phyloP scores from a whole-genome alignment of 768 basidiomycete genomes.

The Mycena vulgaris region DNA sequence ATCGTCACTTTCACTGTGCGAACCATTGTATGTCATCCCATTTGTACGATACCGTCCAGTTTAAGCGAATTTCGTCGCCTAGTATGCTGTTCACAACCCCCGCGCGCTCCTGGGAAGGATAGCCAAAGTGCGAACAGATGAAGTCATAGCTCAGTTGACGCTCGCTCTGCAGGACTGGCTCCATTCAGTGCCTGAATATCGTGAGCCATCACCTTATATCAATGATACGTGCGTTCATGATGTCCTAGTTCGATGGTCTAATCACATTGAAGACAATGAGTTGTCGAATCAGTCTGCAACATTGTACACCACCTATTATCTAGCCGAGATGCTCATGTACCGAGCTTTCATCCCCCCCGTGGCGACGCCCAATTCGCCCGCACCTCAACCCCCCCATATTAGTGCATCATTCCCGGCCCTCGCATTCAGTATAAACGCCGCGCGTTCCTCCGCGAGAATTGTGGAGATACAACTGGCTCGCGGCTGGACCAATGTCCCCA shows the following conservation, averaged over 20 bases:
- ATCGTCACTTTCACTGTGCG: conserved; percentile 79
- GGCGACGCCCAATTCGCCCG: conserved; percentile 37
- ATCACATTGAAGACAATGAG: conserved; percentile 60
- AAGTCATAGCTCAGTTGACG: conserved; percentile 78
- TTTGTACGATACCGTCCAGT: conserved; percentile 18
- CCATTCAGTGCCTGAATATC: conserved; percentile 75
- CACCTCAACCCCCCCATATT: conserved; percentile 39
- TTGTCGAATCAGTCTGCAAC: conserved; percentile 72
- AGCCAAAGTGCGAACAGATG: conserved; percentile 66
- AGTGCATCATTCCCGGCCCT: conserved; percentile 62
- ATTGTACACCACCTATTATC: conserved; percentile 72
- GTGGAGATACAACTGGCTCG: conserved; percentile 65
- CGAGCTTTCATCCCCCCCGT: conserved; percentile 74
- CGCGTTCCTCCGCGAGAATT: conserved; percentile 73
- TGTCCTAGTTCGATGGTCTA: conserved; percentile 71
- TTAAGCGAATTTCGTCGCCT: background rate
- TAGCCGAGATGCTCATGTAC: conserved; percentile 76
- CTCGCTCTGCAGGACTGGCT: conserved; percentile 81
- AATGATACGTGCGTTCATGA: conserved; percentile 10
- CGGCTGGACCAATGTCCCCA: conserved; percentile 60
- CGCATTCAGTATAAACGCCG: conserved; percentile 72
- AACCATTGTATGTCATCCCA: conserved; percentile 68
- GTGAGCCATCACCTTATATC: conserved; percentile 57
- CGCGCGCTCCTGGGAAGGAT: conserved; percentile 69
- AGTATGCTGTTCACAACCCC: conserved; percentile 84